Evolutionary conservation across 805 yeast genomes (phyloP), one percentile per base, ranked within the genome.

Genomic region (Suhomyces kilbournensis): DNA sequence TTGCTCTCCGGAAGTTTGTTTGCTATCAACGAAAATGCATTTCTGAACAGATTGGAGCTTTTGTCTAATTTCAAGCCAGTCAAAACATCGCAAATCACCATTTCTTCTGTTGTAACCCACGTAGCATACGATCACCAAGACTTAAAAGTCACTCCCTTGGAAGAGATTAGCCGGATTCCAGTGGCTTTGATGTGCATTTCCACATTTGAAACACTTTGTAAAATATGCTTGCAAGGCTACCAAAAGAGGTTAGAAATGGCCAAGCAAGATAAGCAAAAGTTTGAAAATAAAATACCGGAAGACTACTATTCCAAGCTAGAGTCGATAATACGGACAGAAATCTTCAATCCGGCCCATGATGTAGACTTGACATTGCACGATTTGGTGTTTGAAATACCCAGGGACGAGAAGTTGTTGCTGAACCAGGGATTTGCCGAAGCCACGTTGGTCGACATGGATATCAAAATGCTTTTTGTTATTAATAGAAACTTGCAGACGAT

Each of bases 51-150:
- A 44, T 53, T 75, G 34, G 66, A 60, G 17, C 50, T 63, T 3
- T 57, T 75, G 34, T 63, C 71, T 22, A 58, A 63, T 22, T 74
- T 60, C 60, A 65, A 63, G 46, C 46, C 63, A 10, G 60, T 66
- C 50, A 70, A 65, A 48, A 46, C 60, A 0, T 20, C 67, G 2
- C 59, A 65, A 6, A 59, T 73, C 10, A 58, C 58, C 26, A 63
- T 73, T 3, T 64, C 76, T 2, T 59, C 66, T 20, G 55, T 60
- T 1, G 66, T 68, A 1, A 60, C 68, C 2, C 72, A 79, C 66
- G 65, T 80, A 60, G 72, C 83, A 47, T 70, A 76, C 69, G 65
- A 72, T 62, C 50, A 73, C 58, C 64, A 67, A 58, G 68, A 78
- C 66, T 30, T 68, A 59, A 46, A 67, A 2, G 65, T 70, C 3